Base-by-base conservation (phyloP, 2,329 filamentous ascomycete genomes). In the Aspergillus udagawae region DNA sequence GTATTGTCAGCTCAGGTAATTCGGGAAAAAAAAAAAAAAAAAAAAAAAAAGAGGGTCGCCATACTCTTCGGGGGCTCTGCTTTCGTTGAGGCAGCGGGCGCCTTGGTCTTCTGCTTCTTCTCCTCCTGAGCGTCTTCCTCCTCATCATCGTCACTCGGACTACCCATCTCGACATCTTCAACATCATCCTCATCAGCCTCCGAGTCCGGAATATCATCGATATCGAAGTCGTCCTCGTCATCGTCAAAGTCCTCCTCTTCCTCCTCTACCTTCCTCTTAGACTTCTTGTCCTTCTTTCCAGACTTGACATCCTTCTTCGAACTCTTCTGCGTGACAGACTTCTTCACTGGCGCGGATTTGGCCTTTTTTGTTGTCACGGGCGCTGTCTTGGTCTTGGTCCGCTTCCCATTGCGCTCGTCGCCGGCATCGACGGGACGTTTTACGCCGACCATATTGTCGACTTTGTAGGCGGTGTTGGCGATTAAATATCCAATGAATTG, bases 191-290 rank as follows among this genome's bases (percentile, higher is more conserved):
- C 75, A 49, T 75, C 73, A 58, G 77, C 68, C 60, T 77, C 65
- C 35, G 75, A 73, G 35, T 75, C 70, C 28, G 66, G 58, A 76
- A 77, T 64, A 83, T 72, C 82, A 51, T 83, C 82, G 7, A 82
- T 82, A 58, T 85, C 82, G 9, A 83, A 83, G 23, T 78, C 78
- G 58, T 84, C 82, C 1, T 81, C 82, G 55, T 77, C 73, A 21
- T 73, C 77, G 55, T 83, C 81, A 2, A 80, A 81, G 54, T 77
- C 73, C 27, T 72, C 75, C 25, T 73, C 75, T 23, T 74, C 73
- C 53, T 73, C 65, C 57, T 67, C 58, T 4, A 59, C 65, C 59
- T 74, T 71, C 61, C 72, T 75, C 56, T 74, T 74, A 8, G 66
- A 65, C 51, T 69, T 73, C 58, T 67, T 71, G 59, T 67, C 73